phyloP scores from a whole-genome alignment of 179 eudicot genomes.

The Patellifolia procumbens region DNA sequence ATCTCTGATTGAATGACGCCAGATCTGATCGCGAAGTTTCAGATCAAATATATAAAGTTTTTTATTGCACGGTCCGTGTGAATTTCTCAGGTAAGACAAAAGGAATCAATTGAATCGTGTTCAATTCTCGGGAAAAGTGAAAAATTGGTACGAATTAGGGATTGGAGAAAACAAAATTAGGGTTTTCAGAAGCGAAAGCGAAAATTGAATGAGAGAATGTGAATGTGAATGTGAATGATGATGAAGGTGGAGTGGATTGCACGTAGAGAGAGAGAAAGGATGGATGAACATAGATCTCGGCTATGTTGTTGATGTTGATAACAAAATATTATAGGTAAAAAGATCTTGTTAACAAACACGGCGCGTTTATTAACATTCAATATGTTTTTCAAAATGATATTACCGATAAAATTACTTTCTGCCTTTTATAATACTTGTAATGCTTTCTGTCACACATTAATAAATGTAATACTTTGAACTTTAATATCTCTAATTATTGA shows the following conservation, averaged over 20 bases:
- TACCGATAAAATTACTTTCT: no score
- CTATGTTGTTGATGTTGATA: not conserved
- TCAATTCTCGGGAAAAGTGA: not conserved
- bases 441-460: no score
- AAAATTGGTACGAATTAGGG: no score
- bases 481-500: no score
- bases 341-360: no score
- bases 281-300: conserved; percentile 18
- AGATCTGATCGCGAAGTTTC: conserved; percentile 18
- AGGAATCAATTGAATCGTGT: not conserved
- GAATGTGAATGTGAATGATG: not conserved
- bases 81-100: not conserved
- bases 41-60: not conserved
- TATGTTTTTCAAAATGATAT: no score
- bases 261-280: conserved; percentile 14
- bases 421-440: no score
- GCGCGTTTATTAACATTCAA: not conserved
- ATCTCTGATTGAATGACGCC: conserved; percentile 1
- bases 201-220: not conserved
- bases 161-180: no score
- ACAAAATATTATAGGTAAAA: not conserved
- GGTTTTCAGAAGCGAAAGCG: no score
- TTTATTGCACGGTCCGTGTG: no score
- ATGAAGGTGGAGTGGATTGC: conserved; percentile 18
- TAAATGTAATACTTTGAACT: no score